Percentiles rank a stretch among this genome's conserved stretches.
phyloP scores from a whole-genome alignment of 768 basidiomycete species.

The Suillus subalutaceus region DNA sequence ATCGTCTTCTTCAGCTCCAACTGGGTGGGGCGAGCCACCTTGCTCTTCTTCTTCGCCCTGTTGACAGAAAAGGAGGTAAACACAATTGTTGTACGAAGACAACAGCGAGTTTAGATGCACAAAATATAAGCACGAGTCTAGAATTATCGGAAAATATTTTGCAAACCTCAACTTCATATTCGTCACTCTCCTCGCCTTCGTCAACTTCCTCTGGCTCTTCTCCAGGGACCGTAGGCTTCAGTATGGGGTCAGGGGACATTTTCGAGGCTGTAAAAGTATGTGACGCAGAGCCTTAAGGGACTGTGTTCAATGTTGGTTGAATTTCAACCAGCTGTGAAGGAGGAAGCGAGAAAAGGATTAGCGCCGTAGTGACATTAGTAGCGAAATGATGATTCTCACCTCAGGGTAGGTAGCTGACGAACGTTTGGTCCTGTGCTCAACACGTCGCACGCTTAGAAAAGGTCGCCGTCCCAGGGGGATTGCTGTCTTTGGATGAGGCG shows the following conservation, averaged over 20 bases:
- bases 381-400: slow-evolving; percentile 11
- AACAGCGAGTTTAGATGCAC: slow-evolving; percentile 1
- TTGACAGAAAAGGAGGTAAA: neutral
- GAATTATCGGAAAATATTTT: slow-evolving; percentile 1
- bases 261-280: neutral
- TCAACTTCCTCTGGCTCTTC: slow-evolving; percentile 15
- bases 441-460: slow-evolving; percentile 13
- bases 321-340: slow-evolving; percentile 10
- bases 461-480: slow-evolving; percentile 8
- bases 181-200: slow-evolving; percentile 33
- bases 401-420: slow-evolving; percentile 6
- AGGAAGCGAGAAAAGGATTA: slow-evolving; percentile 16
- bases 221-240: slow-evolving; percentile 14
- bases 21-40: neutral
- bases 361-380: slow-evolving; percentile 16
- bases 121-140: neutral
- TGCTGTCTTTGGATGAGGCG: slow-evolving; percentile 7
- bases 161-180: slow-evolving; percentile 29
- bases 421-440: slow-evolving; percentile 13
- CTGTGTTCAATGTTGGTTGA: slow-evolving; percentile 9
- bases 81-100: neutral
- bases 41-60: slow-evolving; percentile 25
- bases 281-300: slow-evolving; percentile 9
- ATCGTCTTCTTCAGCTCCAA: slow-evolving; percentile 18
- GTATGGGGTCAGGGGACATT: slow-evolving; percentile 27